A percentile compares a stretch with the other conserved stretches of the same genome.
These are phyloP conservation scores for Citrullus amarus DNA, from an alignment of 306 rosid genomes.

Conservation along the genomic window DNA sequence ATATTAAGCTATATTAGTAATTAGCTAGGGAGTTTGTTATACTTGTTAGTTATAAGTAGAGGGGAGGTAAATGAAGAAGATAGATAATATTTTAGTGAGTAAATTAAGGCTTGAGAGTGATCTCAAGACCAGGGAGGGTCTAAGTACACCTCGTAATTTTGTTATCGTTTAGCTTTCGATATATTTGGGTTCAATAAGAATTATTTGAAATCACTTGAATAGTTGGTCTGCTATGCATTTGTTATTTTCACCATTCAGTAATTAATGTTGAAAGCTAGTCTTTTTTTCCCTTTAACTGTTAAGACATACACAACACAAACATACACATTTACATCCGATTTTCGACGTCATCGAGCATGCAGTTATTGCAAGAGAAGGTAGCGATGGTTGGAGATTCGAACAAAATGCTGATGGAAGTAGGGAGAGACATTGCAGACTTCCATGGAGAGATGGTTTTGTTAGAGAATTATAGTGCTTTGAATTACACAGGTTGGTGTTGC, in stretches of 20 bases:
- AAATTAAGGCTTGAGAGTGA: too few species aligned
- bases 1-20: too few species aligned
- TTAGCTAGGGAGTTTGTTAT: too few species aligned
- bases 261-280: neutral
- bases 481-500: conserved; percentile 55
- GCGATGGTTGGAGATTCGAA: conserved; percentile 39
- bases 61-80: too few species aligned
- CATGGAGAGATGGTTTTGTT: conserved; percentile 95
- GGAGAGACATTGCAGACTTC: conserved; percentile 71
- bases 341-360: conserved; percentile 11
- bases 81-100: too few species aligned
- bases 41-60: too few species aligned
- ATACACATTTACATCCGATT: neutral
- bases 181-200: too few species aligned
- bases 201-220: neutral
- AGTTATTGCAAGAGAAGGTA: conserved; percentile 64
- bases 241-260: neutral
- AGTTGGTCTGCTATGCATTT: neutral
- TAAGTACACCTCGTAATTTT: too few species aligned
- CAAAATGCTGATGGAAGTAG: conserved; percentile 42
- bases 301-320: neutral
- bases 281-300: neutral
- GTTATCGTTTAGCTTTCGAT: too few species aligned
- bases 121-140: too few species aligned
- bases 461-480: conserved; percentile 76